phyloP scores from a whole-genome alignment of 192 early-diverging fungal genomes.

The Chytriomyces sp. region DNA sequence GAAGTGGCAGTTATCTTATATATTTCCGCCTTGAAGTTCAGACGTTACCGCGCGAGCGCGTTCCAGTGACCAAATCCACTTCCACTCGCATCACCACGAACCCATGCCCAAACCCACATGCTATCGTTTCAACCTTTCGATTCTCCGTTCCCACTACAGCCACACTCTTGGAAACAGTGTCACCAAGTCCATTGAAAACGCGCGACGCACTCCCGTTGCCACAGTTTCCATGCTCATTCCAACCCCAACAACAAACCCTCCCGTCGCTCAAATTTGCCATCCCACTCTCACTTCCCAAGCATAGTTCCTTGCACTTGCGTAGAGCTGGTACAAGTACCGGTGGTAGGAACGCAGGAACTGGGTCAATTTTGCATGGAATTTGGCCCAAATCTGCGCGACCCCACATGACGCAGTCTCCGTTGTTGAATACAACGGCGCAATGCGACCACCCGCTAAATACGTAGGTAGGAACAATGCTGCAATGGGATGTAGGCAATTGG shows the following conservation, averaged over 20 bases:
- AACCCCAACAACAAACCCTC: slow-evolving; percentile 76
- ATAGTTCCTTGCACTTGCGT: slow-evolving; percentile 23
- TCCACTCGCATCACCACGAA: slow-evolving; percentile 33
- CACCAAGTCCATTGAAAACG: not conserved
- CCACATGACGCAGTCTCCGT: slow-evolving; percentile 62
- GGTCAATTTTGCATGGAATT: slow-evolving; percentile 34
- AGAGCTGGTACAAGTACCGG: slow-evolving; percentile 17
- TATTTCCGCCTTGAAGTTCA: no score
- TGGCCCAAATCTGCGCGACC: slow-evolving; percentile 81
- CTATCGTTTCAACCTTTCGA: not conserved
- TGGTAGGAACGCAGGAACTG: not conserved
- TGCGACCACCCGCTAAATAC: slow-evolving; percentile 65
- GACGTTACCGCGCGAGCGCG: no score
- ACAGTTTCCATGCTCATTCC: slow-evolving; percentile 96
- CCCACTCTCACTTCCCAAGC: slow-evolving; percentile 81
- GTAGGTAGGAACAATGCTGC: no score
- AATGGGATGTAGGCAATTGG: no score
- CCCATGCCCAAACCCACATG: slow-evolving; percentile 45
- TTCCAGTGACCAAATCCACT: no score
- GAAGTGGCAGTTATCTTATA: no score
- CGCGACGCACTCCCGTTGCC: slow-evolving; percentile 51
- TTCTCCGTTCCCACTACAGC: not conserved
- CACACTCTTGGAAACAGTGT: slow-evolving; percentile 1
- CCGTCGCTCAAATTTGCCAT: slow-evolving; percentile 57
- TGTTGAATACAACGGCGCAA: slow-evolving; percentile 41